These are phyloP conservation scores for Phytophthora pseudosyringae DNA, from an alignment of 352 stramenopile species.

Conservation along the genomic window DNA sequence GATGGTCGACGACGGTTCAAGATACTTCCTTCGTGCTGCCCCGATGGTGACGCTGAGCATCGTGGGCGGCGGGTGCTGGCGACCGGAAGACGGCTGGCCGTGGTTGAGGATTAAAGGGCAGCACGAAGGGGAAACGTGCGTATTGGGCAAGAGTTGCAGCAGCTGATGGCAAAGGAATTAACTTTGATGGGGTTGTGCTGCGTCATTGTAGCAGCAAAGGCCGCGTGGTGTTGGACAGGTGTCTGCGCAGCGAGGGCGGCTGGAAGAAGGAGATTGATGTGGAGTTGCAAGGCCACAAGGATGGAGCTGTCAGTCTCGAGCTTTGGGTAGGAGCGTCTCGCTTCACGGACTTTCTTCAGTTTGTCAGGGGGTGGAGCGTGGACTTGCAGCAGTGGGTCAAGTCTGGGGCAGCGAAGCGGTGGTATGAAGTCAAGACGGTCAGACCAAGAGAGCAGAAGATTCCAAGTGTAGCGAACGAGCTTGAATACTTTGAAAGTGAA, in stretches of 20 bases:
- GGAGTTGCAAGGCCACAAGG: background rate
- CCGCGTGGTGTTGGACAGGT: conserved; percentile 22
- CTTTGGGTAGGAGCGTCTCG: conserved; percentile 13
- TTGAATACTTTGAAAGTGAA: conserved; percentile 7
- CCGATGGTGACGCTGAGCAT: conserved; percentile 17
- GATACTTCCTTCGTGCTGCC: background rate
- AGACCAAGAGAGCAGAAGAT: background rate
- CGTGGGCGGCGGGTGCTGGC: conserved; percentile 12
- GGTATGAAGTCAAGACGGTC: conserved; percentile 17
- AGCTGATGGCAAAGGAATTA: background rate
- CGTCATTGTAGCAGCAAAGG: background rate
- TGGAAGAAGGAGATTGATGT: conserved; percentile 15
- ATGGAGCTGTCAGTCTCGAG: conserved; percentile 16
- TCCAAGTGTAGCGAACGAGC: background rate
- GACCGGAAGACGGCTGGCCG: conserved; percentile 2
- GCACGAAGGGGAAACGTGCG: conserved; percentile 6
- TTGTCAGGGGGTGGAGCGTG: conserved; percentile 27
- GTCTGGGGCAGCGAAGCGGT: conserved; percentile 16
- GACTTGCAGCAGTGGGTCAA: conserved; percentile 32
- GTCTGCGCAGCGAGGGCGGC: conserved; percentile 2
- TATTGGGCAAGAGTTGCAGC: background rate
- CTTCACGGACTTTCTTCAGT: conserved; percentile 37
- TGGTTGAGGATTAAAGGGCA: conserved; percentile 6
- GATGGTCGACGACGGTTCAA: conserved; percentile 24
- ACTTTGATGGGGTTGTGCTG: background rate